Conservation (phyloP, 2,329 filamentous ascomycete species). For the Aspergillus spinulosporus region DNA sequence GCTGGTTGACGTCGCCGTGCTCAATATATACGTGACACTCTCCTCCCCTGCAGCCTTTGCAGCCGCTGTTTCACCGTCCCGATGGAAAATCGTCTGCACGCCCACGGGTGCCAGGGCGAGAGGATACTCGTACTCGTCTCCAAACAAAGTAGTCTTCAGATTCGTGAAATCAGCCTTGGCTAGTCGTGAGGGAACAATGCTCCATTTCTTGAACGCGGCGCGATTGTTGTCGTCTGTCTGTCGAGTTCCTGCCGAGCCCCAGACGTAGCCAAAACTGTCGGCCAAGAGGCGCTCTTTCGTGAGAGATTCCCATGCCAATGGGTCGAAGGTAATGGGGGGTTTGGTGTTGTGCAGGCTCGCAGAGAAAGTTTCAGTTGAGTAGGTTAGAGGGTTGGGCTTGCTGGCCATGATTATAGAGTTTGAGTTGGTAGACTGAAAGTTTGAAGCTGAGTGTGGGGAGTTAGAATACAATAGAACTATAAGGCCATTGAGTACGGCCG, state of each 20-base stretch:
- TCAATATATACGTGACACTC: conserved; percentile 65
- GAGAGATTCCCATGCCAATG: conserved; percentile 55
- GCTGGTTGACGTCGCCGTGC: conserved; percentile 61
- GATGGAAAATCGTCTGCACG: conserved; percentile 67
- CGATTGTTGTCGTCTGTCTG: conserved; percentile 33
- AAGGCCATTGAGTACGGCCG: too few relatives aligned
- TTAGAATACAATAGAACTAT: too few relatives aligned
- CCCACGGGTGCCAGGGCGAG: conserved; percentile 68
- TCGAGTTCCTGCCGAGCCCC: conserved; percentile 53
- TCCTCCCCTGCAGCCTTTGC: conserved; percentile 60
- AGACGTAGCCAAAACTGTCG: conserved; percentile 60
- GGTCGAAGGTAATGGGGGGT: conserved; percentile 58
- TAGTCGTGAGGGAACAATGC: conserved; percentile 27
- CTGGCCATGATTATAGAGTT: background rate
- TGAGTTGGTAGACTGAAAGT: too few relatives aligned
- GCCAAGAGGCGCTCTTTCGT: conserved; percentile 51
- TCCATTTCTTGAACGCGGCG: conserved; percentile 33
- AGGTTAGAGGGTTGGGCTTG: conserved; percentile 19
- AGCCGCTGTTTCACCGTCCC: conserved; percentile 62
- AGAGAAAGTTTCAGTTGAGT: conserved; percentile 47
- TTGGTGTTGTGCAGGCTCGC: conserved; percentile 48
- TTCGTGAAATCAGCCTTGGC: conserved; percentile 44
- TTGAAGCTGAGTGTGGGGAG: too few relatives aligned
- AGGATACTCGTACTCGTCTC: conserved; percentile 49
- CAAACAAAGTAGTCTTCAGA: conserved; percentile 50